Conservation (phyloP, 2,329 filamentous ascomycete genomes). For the Ilyonectria destructans region DNA sequence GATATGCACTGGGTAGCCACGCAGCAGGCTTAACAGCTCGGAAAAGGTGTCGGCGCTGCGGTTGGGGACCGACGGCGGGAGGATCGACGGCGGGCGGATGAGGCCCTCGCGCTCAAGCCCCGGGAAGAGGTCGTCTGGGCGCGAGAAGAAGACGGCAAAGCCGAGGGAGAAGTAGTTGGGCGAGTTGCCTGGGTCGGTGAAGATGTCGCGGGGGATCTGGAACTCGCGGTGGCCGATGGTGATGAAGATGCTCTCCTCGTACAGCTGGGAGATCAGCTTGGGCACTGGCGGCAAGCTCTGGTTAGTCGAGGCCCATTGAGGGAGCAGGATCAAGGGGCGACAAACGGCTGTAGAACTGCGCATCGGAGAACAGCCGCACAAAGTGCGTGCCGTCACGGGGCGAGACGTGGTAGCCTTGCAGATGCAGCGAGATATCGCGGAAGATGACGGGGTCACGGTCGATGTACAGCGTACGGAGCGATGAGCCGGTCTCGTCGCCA, state of each 20-base stretch:
- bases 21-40: constrained; percentile 85
- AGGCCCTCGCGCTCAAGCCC: constrained; percentile 85
- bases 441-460: constrained; percentile 94
- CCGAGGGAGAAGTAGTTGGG: constrained; percentile 97
- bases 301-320: constrained; percentile 20
- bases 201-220: constrained; percentile 90
- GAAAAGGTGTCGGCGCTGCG: constrained; percentile 88
- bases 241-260: constrained; percentile 93
- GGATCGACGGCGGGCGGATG: constrained; percentile 88
- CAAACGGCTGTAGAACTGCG: constrained; percentile 92
- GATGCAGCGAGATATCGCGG: constrained; percentile 88
- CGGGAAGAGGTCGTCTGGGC: constrained; percentile 86
- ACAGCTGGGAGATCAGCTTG: constrained; percentile 90
- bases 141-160: constrained; percentile 89
- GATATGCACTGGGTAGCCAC: constrained; percentile 87
- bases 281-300: constrained; percentile 72
- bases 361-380: constrained; percentile 93
- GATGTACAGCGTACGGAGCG: constrained; percentile 90
- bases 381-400: constrained; percentile 90
- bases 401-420: constrained; percentile 91
- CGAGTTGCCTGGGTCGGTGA: constrained; percentile 88
- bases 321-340: constrained; percentile 23
- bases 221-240: constrained; percentile 91
- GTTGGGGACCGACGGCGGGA: constrained; percentile 85
- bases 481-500: constrained; percentile 65